Percentiles rank a stretch among this genome's conserved stretches.
These are phyloP conservation scores for Haplographium delicatum DNA, from an alignment of 495 filamentous ascomycete species.

Conservation along the genomic window DNA sequence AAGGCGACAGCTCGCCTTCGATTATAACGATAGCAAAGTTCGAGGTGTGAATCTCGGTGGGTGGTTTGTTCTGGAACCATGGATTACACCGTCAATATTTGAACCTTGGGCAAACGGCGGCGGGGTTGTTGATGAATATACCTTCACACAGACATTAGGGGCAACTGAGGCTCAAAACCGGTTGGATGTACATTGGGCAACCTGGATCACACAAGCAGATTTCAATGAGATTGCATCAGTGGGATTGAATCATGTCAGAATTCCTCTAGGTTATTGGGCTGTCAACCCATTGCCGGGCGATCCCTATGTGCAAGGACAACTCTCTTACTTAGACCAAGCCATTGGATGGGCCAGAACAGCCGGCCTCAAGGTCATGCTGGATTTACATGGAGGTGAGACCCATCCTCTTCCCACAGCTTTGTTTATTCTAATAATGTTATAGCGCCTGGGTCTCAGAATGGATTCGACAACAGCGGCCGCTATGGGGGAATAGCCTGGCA, in stretches of 20 bases:
- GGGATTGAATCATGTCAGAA: constrained; percentile 72
- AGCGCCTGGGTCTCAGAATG: constrained; percentile 76
- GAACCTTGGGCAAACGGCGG: constrained; percentile 33
- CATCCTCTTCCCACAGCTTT: too few species aligned
- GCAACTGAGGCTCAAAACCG: constrained; percentile 39
- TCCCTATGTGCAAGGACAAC: constrained; percentile 69
- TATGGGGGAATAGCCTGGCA: constrained; percentile 63
- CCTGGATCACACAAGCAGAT: constrained; percentile 63
- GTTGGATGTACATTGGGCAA: constrained; percentile 53
- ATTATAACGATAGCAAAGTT: constrained; percentile 42
- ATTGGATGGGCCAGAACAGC: constrained; percentile 61
- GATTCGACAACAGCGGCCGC: constrained; percentile 71
- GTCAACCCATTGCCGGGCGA: constrained; percentile 52
- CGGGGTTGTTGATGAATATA: constrained; percentile 59
- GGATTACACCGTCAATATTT: constrained; percentile 65
- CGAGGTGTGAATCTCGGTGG: constrained; percentile 55
- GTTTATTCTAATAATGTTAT: constrained; percentile 5
- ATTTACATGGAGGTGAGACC: constrained; percentile 61
- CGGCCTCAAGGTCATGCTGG: constrained; percentile 63
- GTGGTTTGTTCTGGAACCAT: constrained; percentile 51
- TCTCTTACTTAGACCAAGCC: constrained; percentile 59
- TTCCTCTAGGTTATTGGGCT: constrained; percentile 79
- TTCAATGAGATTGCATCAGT: constrained; percentile 58
- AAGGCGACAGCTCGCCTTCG: constrained; percentile 23
- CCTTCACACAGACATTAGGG: constrained; percentile 47